Evolutionary conservation across 768 basidiomycete genomes (phyloP), one percentile per base, ranked within the genome.

Genomic region (Xerocomus brunneocitrinus): DNA sequence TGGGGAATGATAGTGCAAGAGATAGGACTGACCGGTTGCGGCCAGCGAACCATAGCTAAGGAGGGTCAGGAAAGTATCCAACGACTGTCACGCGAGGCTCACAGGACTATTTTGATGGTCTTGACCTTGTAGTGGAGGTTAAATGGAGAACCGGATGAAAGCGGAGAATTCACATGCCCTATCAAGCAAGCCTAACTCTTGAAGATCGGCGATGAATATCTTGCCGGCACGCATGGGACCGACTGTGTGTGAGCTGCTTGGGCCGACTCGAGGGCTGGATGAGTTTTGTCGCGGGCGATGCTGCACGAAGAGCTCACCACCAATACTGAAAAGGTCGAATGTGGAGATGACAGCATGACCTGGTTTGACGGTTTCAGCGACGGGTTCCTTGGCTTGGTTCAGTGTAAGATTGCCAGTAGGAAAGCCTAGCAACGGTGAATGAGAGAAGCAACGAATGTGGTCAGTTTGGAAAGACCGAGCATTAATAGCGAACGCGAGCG

Each of bases 291-390:
- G 46, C 14, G 13, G 27, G 41, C 8, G 22, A 39, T 13, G 9
- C 19, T 24, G 25, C 16, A 44, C 19, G 45, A 34, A n/a, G 38
- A 14, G 67, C 82, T 58, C 60, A 87, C 89, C 89, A 54, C 93
- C 93, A 57, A 95, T 88, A 62, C 86, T 89, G 74, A 95, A 95
- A 49, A 95, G 75, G 69, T 97, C 94, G 65, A 95, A 95, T 1
- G 93, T 84, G 1, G 90, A 92, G 50, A 95, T 94, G 58, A 95
- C 93, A 5, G 93, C 93, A 75, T 94, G 91, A 49, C 91, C 85
- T 13, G 82, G 77, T 27, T 74, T 69, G 38, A 68, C 58, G 3
- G 57, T 9, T 43, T 58, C 53, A 5, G 49, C n/a, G 35, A 58
- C 60, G 22, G 24, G 3, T 1, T 64, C 54, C 19, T 28, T 52